These are phyloP conservation scores for Hypoxylon fragiforme DNA, from an alignment of 495 filamentous ascomycete genomes.

Conservation along the genomic window DNA sequence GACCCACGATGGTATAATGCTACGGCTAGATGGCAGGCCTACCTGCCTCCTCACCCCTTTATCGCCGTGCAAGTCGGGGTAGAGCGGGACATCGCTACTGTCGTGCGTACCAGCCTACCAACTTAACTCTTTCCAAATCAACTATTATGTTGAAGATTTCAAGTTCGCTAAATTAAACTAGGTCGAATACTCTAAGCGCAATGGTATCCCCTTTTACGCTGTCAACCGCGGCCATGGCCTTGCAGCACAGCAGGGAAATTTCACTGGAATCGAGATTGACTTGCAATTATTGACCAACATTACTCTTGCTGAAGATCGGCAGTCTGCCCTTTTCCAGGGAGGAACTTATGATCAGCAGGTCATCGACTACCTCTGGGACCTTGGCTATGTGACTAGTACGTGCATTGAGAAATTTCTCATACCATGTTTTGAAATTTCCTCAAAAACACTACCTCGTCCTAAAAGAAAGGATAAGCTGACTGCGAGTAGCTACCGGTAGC, in stretches of 20 bases:
- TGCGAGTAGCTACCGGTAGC: conserved; percentile 11
- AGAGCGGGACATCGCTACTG: too few species aligned
- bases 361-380: conserved; percentile 36
- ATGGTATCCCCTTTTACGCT: conserved; percentile 53
- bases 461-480: too few species aligned
- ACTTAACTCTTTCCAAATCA: too few species aligned
- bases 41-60: too few species aligned
- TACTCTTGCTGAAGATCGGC: neutral
- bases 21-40: too few species aligned
- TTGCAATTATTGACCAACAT: neutral
- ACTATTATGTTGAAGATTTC: too few species aligned
- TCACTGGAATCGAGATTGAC: conserved; percentile 12
- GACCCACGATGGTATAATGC: too few species aligned
- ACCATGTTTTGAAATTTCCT: neutral
- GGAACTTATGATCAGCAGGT: conserved; percentile 27
- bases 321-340: conserved; percentile 34
- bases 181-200: neutral
- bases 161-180: too few species aligned
- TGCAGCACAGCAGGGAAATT: conserved; percentile 7
- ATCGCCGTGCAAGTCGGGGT: too few species aligned
- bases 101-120: too few species aligned
- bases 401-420: too few species aligned
- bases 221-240: conserved; percentile 53
- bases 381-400: conserved; percentile 43
- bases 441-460: too few species aligned